Evolutionary conservation across 192 early-diverging fungal species (phyloP).

Genomic region (Ambispora gerdemannii): DNA sequence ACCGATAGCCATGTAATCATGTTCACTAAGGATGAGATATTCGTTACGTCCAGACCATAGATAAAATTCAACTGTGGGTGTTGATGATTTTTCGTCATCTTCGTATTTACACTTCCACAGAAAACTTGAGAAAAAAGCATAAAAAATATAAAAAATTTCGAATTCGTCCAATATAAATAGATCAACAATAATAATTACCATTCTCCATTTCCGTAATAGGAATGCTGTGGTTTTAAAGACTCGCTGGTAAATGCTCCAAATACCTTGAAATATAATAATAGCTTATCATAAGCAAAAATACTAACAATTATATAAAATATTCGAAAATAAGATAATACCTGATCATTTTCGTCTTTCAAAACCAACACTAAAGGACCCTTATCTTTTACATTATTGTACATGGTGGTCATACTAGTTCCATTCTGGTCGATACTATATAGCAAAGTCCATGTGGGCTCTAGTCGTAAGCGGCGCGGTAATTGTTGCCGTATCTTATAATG

Average conservation of each 20-base stretch:
- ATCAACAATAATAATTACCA: slow-evolving; percentile 46
- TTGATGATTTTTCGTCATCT: slow-evolving; percentile 30
- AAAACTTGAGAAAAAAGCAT: slow-evolving; percentile 50
- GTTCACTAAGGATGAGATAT: slow-evolving; percentile 72
- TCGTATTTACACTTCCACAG: slow-evolving; percentile 56
- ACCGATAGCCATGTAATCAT: slow-evolving; percentile 73
- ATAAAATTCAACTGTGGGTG: slow-evolving; percentile 46
- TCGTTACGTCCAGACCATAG: slow-evolving; percentile 76
- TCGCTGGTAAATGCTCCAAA: slow-evolving; percentile 80
- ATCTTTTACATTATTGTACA: slow-evolving; percentile 62
- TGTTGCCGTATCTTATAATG: slow-evolving; percentile 68
- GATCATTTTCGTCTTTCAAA: slow-evolving; percentile 60
- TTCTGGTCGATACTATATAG: slow-evolving; percentile 93
- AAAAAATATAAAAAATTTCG: slow-evolving; percentile 3
- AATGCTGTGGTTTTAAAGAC: slow-evolving; percentile 54
- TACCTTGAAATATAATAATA: slow-evolving; percentile 44
- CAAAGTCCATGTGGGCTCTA: slow-evolving; percentile 75
- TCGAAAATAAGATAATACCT: slow-evolving; percentile 37
- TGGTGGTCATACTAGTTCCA: slow-evolving; percentile 83
- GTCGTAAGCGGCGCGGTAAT: slow-evolving; percentile 73
- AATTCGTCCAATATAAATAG: not conserved
- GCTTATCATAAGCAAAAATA: not conserved
- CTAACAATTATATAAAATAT: not conserved
- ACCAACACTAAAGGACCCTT: slow-evolving; percentile 69
- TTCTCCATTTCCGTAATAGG: slow-evolving; percentile 82